Conservation (phyloP, 2,329 filamentous ascomycete species). For the Kalaharituber pfeilii region DNA sequence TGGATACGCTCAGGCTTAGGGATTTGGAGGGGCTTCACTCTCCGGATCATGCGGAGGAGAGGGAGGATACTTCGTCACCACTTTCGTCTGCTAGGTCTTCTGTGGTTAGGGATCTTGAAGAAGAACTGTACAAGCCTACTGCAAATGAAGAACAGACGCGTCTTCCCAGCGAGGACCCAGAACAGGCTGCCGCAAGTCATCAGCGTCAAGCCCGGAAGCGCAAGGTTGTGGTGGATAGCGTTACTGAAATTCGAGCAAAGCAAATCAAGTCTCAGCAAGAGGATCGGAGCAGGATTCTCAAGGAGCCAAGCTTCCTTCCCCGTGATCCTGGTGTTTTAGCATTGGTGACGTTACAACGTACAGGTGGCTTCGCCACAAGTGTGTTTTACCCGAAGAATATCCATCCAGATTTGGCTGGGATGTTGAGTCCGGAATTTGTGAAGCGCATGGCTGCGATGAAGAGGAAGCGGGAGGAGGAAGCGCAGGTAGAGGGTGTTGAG, state of each 20-base stretch:
- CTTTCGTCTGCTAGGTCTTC: conserved; percentile 37
- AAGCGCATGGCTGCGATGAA: conserved; percentile 66
- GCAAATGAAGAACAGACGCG: conserved; percentile 13
- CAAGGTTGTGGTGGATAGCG: conserved; percentile 66
- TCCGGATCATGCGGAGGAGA: neutral
- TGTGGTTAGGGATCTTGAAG: conserved; percentile 41
- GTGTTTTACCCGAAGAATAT: conserved; percentile 23
- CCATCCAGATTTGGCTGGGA: conserved; percentile 65
- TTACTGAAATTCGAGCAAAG: conserved; percentile 36
- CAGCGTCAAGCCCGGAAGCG: conserved; percentile 61
- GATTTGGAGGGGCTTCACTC: neutral
- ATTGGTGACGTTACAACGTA: conserved; percentile 81
- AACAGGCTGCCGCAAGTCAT: conserved; percentile 39
- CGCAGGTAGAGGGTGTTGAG: conserved; percentile 3
- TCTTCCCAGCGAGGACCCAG: conserved; percentile 37
- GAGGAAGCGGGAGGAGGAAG: conserved; percentile 49
- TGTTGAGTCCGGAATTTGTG: conserved; percentile 73
- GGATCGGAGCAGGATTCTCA: conserved; percentile 72
- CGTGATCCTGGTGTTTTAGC: conserved; percentile 73
- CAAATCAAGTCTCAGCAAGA: conserved; percentile 76
- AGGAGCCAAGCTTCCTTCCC: conserved; percentile 64
- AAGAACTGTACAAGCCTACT: conserved; percentile 7
- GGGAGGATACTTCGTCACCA: conserved; percentile 22
- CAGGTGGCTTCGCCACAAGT: conserved; percentile 60
- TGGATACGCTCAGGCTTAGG: neutral